Percentiles rank a stretch among this genome's conserved stretches.
These are phyloP conservation scores for Fusarium scirpi DNA, from an alignment of 2,329 filamentous ascomycete species.

Conservation along the genomic window DNA sequence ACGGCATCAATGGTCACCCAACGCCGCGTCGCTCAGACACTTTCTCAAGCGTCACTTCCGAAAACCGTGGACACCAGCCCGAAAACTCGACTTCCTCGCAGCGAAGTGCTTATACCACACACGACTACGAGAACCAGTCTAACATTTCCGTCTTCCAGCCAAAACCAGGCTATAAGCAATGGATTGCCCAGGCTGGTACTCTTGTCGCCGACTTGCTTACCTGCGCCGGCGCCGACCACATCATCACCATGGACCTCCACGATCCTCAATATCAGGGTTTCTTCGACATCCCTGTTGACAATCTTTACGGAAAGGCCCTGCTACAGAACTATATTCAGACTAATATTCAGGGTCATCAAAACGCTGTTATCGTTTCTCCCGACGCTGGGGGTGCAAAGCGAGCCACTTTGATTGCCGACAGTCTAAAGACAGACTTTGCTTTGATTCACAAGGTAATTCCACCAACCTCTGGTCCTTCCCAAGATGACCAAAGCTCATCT, in stretches of 20 bases:
- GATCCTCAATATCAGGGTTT: slow-evolving; percentile 98
- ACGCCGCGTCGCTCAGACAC: slow-evolving; percentile 53
- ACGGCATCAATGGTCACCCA: slow-evolving; percentile 50
- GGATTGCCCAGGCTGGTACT: slow-evolving; percentile 97
- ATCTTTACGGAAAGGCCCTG: slow-evolving; percentile 87
- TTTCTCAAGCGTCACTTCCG: slow-evolving; percentile 51
- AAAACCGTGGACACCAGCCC: slow-evolving; percentile 53
- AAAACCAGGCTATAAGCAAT: slow-evolving; percentile 96
- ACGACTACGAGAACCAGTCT: slow-evolving; percentile 72
- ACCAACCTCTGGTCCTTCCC: slow-evolving; percentile 39
- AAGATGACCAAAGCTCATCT: slow-evolving; percentile 53
- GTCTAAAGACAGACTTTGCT: slow-evolving; percentile 93
- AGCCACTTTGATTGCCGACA: slow-evolving; percentile 94
- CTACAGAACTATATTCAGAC: slow-evolving; percentile 79
- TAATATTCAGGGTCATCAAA: slow-evolving; percentile 80
- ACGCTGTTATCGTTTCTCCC: slow-evolving; percentile 93
- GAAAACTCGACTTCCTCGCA: slow-evolving; percentile 57
- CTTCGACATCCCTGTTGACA: slow-evolving; percentile 98
- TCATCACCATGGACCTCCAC: slow-evolving; percentile 97
- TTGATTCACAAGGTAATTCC: slow-evolving; percentile 88
- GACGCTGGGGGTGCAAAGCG: slow-evolving; percentile 97
- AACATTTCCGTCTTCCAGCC: slow-evolving; percentile 73
- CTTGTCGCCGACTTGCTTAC: slow-evolving; percentile 94
- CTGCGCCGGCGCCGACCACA: slow-evolving; percentile 94
- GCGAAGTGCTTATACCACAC: slow-evolving; percentile 66